Evolutionary conservation across 345 rosid genomes (phyloP).

Genomic region (Moricandia arvensis): DNA sequence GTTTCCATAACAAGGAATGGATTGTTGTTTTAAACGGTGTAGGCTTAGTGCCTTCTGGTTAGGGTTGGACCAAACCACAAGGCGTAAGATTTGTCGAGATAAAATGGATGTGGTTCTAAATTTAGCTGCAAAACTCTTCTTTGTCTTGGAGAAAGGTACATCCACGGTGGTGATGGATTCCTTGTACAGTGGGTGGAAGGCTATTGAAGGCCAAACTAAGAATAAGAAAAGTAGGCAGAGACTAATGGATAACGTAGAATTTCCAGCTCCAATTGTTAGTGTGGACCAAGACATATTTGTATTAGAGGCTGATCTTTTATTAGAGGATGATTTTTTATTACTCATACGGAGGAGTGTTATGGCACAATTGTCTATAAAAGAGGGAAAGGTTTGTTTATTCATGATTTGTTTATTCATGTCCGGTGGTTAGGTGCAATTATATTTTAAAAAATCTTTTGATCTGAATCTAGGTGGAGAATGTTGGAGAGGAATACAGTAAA

Average conservation of each 20-base stretch:
- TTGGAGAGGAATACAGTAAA: conserved; percentile 75
- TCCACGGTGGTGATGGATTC: conserved; percentile 99
- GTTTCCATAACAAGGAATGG: conserved; percentile 4
- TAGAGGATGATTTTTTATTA: conserved; percentile 74
- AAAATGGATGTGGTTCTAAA: conserved; percentile 74
- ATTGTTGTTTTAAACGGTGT: conserved; percentile 32
- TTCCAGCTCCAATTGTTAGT: conserved; percentile 62
- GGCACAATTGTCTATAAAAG: conserved; percentile 83
- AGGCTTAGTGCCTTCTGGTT: conserved; percentile 87
- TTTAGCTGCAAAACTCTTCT: conserved; percentile 84
- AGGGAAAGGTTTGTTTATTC: conserved; percentile 65
- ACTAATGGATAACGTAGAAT: conserved; percentile 58
- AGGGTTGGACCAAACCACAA: conserved; percentile 69
- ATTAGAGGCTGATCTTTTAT: too few relatives aligned
- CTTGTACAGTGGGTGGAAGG: conserved; percentile 92
- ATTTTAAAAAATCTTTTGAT: conserved; percentile 1
- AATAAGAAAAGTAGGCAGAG: conserved; percentile 59
- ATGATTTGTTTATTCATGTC: conserved; percentile 2
- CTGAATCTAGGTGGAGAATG: conserved; percentile 62
- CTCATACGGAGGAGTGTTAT: conserved; percentile 77
- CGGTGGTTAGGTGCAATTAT: not conserved
- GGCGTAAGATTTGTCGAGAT: conserved; percentile 77
- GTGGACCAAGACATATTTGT: conserved; percentile 74
- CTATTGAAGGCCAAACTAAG: conserved; percentile 82
- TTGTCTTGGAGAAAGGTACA: conserved; percentile 87